Evolutionary conservation across 441 rosid genomes (phyloP), one percentile per base, ranked within the genome.

Genomic region (Erodium chrysanthum): DNA sequence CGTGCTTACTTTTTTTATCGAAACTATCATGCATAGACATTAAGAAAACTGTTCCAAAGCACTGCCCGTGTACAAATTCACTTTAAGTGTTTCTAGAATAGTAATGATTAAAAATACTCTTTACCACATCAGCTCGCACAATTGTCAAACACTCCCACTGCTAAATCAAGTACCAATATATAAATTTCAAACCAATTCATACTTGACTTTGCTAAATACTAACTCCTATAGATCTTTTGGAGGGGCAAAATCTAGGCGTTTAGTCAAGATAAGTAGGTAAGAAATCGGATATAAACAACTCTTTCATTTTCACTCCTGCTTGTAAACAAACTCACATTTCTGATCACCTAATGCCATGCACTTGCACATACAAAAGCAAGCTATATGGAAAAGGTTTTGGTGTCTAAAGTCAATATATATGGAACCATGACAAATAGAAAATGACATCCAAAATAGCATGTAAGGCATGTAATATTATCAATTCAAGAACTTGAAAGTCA

Each of bases 281-380:
- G 59, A 42, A 70, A 64, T 35, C 3, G 33, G 20, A 66, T 18
- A 44, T 11, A 21, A 52, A 73, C 66, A 59, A 64, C 63, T 5
- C 64, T 48, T 73, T 72, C 79, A 9, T 65, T 46, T 17, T 73
- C 76, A 8, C 59, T 69, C 76, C 69, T 29, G 71, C 44, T 9
- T 70, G 79, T 68, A 4, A 48, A 44, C 14, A 60, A 60, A 65
- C 59, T 59, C 60, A 25, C 29, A 25, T 25, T 25, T 65, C 12
- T 42, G 63, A 44, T 20, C 21, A 58, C 29, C 29, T 25, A 25
- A 25, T 25, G 29, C 3, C 2, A 25, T 25, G 29, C 29, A 25
- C 29, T 25, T 25, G 29, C 29, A 25, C 29, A 25, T 25, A 25
- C 3, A 25, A 25, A 25, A 25, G 29, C 29, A 25, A 25, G 29